These are phyloP conservation scores for Suillus variegatus DNA, from an alignment of 768 basidiomycete species.

Conservation along the genomic window DNA sequence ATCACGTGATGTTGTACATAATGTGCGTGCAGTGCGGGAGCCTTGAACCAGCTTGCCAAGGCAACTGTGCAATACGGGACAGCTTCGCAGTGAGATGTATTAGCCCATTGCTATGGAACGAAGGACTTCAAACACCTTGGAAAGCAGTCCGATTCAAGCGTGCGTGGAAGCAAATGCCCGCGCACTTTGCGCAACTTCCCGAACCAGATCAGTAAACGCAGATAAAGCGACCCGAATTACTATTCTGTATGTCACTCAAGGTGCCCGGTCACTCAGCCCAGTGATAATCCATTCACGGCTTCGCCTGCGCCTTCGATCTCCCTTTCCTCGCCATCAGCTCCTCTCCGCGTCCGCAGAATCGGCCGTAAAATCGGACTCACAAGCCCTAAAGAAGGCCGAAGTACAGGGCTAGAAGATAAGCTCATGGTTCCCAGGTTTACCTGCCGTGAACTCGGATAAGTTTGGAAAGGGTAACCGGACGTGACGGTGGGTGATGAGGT, in stretches of 20 bases:
- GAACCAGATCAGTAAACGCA: not conserved
- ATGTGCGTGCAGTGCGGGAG: not conserved
- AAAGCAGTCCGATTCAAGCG: not conserved
- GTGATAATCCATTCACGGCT: slow-evolving; percentile 65
- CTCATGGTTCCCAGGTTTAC: slow-evolving; percentile 45
- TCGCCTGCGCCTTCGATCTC: slow-evolving; percentile 82
- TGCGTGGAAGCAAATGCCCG: not conserved
- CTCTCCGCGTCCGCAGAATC: slow-evolving; percentile 52
- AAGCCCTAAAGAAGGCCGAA: slow-evolving; percentile 69
- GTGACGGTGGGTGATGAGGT: slow-evolving; percentile 74
- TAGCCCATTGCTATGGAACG: not conserved
- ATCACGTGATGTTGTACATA: not conserved
- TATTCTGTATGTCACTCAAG: not conserved
- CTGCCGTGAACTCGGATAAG: slow-evolving; percentile 37
- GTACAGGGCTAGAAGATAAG: slow-evolving; percentile 72
- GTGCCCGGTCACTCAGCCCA: slow-evolving; percentile 19
- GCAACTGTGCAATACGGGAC: not conserved
- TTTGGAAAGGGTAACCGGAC: slow-evolving; percentile 45
- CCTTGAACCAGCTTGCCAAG: not conserved
- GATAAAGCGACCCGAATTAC: not conserved
- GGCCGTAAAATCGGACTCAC: slow-evolving; percentile 78
- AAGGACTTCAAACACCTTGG: not conserved
- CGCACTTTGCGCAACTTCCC: not conserved
- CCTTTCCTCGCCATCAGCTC: slow-evolving; percentile 60
- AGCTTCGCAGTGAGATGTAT: not conserved